Conservation (phyloP, 108 stramenopile species). For the Cyclotella distinguenda region DNA sequence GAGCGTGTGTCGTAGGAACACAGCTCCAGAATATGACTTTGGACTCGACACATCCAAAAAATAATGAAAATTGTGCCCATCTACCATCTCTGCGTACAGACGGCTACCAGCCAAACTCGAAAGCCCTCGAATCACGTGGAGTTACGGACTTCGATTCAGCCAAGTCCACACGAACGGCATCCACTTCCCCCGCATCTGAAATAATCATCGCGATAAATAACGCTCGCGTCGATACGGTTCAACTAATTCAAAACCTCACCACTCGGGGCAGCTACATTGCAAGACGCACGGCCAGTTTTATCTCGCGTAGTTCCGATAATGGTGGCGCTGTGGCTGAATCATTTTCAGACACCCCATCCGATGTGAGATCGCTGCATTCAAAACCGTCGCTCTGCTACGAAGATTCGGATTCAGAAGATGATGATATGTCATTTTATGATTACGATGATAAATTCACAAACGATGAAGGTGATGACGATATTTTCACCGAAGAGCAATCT, state of each 20-base stretch:
- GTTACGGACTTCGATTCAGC: neutral
- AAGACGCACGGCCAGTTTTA: conserved; percentile 37
- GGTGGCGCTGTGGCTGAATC: neutral
- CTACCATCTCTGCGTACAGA: too few relatives aligned
- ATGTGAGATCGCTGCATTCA: conserved; percentile 1
- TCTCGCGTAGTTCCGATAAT: conserved; percentile 1
- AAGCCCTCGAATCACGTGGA: neutral
- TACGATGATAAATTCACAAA: conserved; percentile 39
- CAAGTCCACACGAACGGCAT: neutral
- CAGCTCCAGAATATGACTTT: too few relatives aligned
- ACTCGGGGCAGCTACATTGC: conserved; percentile 43
- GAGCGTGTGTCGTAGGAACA: too few relatives aligned
- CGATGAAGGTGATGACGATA: conserved; percentile 14
- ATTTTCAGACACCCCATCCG: neutral
- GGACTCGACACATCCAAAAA: too few relatives aligned
- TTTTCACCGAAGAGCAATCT: conserved; percentile 3
- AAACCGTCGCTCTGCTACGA: conserved; percentile 32
- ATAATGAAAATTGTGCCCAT: too few relatives aligned
- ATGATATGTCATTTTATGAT: conserved; percentile 50
- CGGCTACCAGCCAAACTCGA: neutral
- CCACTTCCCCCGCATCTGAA: conserved; percentile 23
- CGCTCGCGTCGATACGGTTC: conserved; percentile 64
- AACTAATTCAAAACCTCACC: conserved; percentile 61
- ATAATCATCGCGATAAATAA: conserved; percentile 56
- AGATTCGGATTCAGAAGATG: conserved; percentile 42